Evolutionary conservation across 768 basidiomycete species (phyloP).

Genomic region (Termitomyces sp.): DNA sequence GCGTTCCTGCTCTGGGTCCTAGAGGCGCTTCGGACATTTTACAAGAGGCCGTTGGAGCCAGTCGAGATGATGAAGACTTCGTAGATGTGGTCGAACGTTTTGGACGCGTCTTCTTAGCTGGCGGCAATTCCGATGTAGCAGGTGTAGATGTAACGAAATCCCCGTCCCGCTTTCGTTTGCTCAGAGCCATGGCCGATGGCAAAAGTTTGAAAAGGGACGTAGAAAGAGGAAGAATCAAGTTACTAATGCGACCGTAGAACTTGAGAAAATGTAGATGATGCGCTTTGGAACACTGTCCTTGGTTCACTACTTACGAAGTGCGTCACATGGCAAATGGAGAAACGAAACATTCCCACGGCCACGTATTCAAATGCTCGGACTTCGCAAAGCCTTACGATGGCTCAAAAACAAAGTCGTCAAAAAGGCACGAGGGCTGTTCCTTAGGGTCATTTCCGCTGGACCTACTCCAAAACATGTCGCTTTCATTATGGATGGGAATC

Average conservation of each 20-base stretch:
- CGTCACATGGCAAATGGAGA: background rate
- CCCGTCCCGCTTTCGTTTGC: constrained; percentile 24
- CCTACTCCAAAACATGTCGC: constrained; percentile 89
- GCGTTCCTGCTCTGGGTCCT: background rate
- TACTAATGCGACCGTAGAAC: background rate
- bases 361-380: constrained; percentile 6
- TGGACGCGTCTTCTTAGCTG: constrained; percentile 15
- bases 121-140: constrained; percentile 2
- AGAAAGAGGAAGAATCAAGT: background rate
- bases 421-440: constrained; percentile 7
- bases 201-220: background rate
- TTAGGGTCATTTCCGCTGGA: constrained; percentile 60
- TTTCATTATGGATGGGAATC: constrained; percentile 97
- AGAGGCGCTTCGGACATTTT: background rate
- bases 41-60: background rate
- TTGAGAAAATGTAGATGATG: background rate
- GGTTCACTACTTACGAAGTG: background rate
- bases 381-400: constrained; percentile 13
- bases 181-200: constrained; percentile 11
- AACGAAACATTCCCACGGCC: constrained; percentile 12
- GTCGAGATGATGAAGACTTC: background rate
- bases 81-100: background rate
- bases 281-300: background rate
- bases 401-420: constrained; percentile 9
- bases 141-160: constrained; percentile 14